A percentile compares a stretch with the other conserved stretches of the same genome.
phyloP scores from a whole-genome alignment of 192 early-diverging fungal genomes.

The Gorgonomyces haynaldii region DNA sequence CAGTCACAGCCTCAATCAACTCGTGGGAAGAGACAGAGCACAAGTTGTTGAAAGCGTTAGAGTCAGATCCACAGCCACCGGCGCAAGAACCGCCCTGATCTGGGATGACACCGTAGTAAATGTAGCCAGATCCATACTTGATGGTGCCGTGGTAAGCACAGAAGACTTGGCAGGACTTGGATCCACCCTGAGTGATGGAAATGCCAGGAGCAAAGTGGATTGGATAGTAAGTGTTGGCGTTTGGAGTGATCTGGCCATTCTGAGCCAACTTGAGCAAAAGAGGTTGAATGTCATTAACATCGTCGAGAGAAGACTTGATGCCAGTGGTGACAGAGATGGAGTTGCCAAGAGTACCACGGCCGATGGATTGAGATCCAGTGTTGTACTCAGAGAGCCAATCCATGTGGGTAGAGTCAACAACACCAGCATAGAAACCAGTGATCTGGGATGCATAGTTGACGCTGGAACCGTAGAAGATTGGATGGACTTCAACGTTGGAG shows the following conservation, averaged over 20 bases:
- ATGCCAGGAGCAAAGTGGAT: conserved; percentile 14
- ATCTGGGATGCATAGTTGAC: conserved; percentile 6
- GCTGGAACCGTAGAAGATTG: conserved; percentile 3
- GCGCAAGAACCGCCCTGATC: conserved; percentile 13
- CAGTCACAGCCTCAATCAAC: conserved; percentile 14
- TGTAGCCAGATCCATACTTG: conserved; percentile 3
- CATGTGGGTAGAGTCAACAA: conserved; percentile 4
- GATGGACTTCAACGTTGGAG: conserved; percentile 10
- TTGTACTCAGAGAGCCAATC: conserved; percentile 11
- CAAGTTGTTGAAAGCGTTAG: conserved; percentile 4
- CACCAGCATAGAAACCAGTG: conserved; percentile 9
- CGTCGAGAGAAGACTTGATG: too few species aligned
- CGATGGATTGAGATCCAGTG: conserved; percentile 9
- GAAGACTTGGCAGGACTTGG: conserved; percentile 2
- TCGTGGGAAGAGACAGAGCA: conserved; percentile 14
- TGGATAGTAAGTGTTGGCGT: conserved; percentile 17
- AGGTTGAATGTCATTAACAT: background rate
- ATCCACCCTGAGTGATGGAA: background rate
- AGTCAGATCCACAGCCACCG: conserved; percentile 6
- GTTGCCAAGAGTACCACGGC: conserved; percentile 5
- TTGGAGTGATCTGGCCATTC: conserved; percentile 4
- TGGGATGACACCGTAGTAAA: conserved; percentile 21
- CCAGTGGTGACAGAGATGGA: background rate
- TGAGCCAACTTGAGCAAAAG: background rate
- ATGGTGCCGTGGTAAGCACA: conserved; percentile 13